Percentiles rank a stretch among this genome's conserved stretches.
phyloP scores from a whole-genome alignment of 129 eudicot genomes.

The Gnaphalium uliginosum region DNA sequence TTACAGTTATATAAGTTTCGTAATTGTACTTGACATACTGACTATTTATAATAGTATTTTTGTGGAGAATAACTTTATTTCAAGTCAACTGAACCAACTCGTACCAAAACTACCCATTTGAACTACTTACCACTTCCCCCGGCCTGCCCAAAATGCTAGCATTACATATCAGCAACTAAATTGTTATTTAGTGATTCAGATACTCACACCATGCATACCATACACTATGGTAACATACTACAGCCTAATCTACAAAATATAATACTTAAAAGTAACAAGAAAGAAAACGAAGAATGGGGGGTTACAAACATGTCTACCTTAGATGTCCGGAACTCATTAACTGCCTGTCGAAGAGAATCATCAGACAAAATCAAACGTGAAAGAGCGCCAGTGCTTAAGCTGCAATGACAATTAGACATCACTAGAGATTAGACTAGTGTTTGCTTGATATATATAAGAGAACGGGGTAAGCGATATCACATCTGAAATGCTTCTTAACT shows the following conservation, averaged over 20 bases:
- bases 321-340: conserved; percentile 74
- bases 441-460: conserved; percentile 3
- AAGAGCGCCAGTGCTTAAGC: conserved; percentile 93
- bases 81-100: no score
- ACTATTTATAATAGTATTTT: no score
- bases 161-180: no score
- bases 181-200: no score
- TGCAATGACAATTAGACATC: conserved; percentile 31
- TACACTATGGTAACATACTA: neutral
- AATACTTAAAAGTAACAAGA: neutral
- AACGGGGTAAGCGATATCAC: neutral
- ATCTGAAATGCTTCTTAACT: neutral
- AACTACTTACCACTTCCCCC: no score
- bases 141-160: no score
- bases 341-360: conserved; percentile 88
- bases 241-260: neutral
- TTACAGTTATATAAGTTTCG: no score
- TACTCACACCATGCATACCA: no score
- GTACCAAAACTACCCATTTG: no score
- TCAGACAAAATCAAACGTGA: conserved; percentile 89
- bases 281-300: neutral
- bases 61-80: no score
- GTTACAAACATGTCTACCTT: conserved; percentile 48
- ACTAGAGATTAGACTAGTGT: neutral
- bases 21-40: no score